phyloP scores from a whole-genome alignment of 345 rosid species.

The Heritiera fomes region DNA sequence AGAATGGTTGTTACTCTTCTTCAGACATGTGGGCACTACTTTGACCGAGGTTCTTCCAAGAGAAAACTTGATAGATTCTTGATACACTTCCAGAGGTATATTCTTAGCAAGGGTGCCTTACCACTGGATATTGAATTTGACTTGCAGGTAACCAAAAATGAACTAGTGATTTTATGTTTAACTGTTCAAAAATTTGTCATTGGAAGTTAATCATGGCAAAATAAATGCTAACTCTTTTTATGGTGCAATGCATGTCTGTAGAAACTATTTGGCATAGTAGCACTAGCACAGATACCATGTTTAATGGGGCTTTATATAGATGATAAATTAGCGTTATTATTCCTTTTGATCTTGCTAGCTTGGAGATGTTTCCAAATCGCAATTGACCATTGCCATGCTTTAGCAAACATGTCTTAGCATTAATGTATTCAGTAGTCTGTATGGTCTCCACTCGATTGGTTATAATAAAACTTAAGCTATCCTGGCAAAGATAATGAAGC shows the following conservation, averaged over 20 bases:
- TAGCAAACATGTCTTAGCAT: background rate
- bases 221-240: background rate
- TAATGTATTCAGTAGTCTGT: background rate
- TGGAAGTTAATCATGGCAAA: background rate
- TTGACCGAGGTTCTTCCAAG: constrained; percentile 95
- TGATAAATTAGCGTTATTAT: background rate
- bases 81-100: constrained; percentile 91
- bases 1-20: constrained; percentile 93
- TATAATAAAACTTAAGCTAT: background rate
- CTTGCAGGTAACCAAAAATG: constrained; percentile 57
- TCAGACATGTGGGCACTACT: constrained; percentile 97
- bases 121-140: constrained; percentile 97
- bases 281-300: background rate
- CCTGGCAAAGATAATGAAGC: background rate
- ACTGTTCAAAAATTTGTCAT: background rate
- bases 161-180: background rate
- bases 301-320: background rate
- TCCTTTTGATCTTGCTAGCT: background rate
- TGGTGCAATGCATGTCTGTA: background rate
- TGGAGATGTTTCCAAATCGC: background rate
- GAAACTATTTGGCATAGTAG: background rate
- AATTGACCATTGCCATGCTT: background rate
- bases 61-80: constrained; percentile 93
- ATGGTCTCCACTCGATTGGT: background rate
- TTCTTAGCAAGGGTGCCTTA: constrained; percentile 77